These are phyloP conservation scores for Yamadazyma sp. DNA, from an alignment of 805 yeast genomes.

Conservation along the genomic window DNA sequence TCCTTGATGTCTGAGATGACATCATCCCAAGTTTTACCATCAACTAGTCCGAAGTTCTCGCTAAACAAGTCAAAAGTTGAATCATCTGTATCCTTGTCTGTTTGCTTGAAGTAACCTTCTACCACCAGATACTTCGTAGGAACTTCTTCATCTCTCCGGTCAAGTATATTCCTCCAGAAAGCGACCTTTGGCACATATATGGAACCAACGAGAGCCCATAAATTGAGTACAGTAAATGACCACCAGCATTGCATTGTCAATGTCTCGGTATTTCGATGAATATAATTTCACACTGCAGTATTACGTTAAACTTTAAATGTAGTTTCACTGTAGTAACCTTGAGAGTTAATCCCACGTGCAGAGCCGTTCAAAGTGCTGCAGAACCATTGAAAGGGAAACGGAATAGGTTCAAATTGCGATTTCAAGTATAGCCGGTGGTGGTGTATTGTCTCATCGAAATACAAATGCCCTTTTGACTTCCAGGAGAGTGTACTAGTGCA, in stretches of 20 bases:
- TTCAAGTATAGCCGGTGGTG: too few relatives aligned
- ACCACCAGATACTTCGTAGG: conserved; percentile 13
- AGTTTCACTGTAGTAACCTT: too few relatives aligned
- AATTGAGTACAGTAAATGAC: neutral
- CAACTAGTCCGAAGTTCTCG: conserved; percentile 24
- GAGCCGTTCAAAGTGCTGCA: too few relatives aligned
- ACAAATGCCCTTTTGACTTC: too few relatives aligned
- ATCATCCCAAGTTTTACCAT: conserved; percentile 22
- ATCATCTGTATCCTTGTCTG: conserved; percentile 17
- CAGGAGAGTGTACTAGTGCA: too few relatives aligned
- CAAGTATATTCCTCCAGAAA: neutral
- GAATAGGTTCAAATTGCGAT: too few relatives aligned
- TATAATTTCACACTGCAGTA: too few relatives aligned
- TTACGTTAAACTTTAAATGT: too few relatives aligned
- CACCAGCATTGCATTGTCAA: neutral
- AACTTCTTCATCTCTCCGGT: conserved; percentile 2
- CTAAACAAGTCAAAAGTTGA: conserved; percentile 13
- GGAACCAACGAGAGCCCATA: neutral
- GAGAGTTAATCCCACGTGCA: too few relatives aligned
- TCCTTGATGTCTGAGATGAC: conserved; percentile 17
- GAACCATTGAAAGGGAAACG: too few relatives aligned
- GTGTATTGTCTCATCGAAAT: too few relatives aligned
- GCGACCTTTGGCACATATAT: neutral
- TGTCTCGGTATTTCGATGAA: too few relatives aligned
- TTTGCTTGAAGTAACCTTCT: conserved; percentile 22